Evolutionary conservation across 306 rosid genomes (phyloP), one percentile per base, ranked within the genome.

Genomic region (Prunus kanzakura): DNA sequence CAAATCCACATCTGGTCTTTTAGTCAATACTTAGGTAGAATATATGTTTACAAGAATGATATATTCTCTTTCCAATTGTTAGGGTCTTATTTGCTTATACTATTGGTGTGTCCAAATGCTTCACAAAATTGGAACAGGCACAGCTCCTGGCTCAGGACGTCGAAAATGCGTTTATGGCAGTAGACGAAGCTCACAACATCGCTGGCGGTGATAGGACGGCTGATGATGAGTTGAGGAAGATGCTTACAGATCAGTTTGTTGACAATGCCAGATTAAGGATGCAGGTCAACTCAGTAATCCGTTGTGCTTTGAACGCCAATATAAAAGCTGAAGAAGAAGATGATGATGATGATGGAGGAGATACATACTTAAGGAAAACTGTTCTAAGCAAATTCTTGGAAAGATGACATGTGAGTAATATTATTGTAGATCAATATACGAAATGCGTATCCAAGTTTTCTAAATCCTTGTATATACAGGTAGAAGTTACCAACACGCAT

Each of bases 231-330:
- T 67, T 90, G 84, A 88, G 92, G 82, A 88, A 69, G 86, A 83
- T 95, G 89, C 74, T 95, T 71, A 88, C 92, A 19, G 78, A 88
- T 69, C 69, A 84, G 68, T 85, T 95, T 23, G 92, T 95, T 22
- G 99, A 95, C 80, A 95, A 88, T 54, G 97, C 97, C 29, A 84
- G 83, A 76, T 85, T 95, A 81, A 88, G 97, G 90, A 88, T 80
- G 84, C 96, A 89, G 83, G 82, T 92, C 43, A 95, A 95, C 80
- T 80, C 92, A 1, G 92, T 89, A 74, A 83, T 92, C 75, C 97
- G 93, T 3, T 82, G 89, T 67, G 89, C 96, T 79, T 80, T 95
- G 55, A 87, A 80, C 71, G 79, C 88, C 29, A 71, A 78, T 78
- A 75, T 72, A 35, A 86, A 72, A 71, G 75, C 84, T 14, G 93